These are phyloP conservation scores for Chalaropsis ovoidea DNA, from an alignment of 2,329 filamentous ascomycete genomes.

Conservation along the genomic window DNA sequence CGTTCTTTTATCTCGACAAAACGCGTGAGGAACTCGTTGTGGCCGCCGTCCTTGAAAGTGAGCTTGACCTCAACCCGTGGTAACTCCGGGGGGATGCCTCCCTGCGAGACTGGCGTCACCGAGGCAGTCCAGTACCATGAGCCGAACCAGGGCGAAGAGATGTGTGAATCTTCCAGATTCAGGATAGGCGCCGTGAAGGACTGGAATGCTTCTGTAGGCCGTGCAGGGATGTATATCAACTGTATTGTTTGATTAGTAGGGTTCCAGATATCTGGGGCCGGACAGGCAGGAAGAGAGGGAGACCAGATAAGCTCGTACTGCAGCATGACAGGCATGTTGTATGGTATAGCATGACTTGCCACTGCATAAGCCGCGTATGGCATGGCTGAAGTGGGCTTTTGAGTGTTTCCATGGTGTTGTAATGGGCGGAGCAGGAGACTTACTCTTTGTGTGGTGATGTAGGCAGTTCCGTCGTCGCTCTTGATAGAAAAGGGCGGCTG, in stretches of 20 bases:
- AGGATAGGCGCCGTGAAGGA: constrained; percentile 85
- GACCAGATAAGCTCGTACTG: too few species aligned
- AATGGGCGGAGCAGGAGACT: constrained; percentile 29
- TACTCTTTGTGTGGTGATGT: constrained; percentile 79
- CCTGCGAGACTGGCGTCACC: constrained; percentile 70
- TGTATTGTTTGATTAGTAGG: constrained; percentile 32
- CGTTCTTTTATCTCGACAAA: constrained; percentile 81
- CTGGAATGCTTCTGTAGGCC: constrained; percentile 59
- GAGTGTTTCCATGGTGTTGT: neutral
- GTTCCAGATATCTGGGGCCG: constrained; percentile 7
- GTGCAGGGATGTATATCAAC: constrained; percentile 78
- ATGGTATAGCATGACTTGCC: neutral
- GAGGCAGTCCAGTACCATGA: constrained; percentile 80
- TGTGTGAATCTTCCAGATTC: constrained; percentile 75
- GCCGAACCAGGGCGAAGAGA: constrained; percentile 83
- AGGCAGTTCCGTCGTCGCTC: constrained; percentile 63
- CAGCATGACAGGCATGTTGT: neutral
- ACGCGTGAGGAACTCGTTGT: constrained; percentile 74
- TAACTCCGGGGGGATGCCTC: constrained; percentile 66
- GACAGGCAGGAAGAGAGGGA: too few species aligned
- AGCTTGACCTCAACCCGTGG: constrained; percentile 70
- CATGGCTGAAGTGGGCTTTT: neutral
- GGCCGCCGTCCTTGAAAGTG: constrained; percentile 90
- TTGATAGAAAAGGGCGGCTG: constrained; percentile 34
- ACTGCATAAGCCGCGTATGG: neutral